These are phyloP conservation scores for Flaveria bidentis DNA, from an alignment of 129 eudicot species.

Conservation along the genomic window DNA sequence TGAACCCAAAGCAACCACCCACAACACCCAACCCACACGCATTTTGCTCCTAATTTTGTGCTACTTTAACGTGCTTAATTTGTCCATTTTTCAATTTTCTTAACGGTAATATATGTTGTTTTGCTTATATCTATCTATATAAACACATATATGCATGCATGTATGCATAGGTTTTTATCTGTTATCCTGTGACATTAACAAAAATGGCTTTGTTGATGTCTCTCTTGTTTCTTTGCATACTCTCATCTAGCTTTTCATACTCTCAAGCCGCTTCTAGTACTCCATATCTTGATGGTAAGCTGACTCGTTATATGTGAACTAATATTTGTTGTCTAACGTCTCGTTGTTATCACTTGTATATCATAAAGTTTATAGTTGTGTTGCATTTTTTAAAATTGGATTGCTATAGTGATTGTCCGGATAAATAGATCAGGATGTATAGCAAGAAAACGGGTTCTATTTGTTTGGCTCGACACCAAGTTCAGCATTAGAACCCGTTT, in stretches of 20 bases:
- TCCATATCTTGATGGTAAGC: conserved; percentile 59
- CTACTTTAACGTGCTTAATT: conserved; percentile 34
- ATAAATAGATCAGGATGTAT: too few relatives aligned
- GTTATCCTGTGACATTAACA: not conserved
- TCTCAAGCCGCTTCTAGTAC: conserved; percentile 26
- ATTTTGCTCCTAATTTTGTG: conserved; percentile 46
- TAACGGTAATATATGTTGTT: conserved; percentile 9
- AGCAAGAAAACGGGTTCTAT: too few relatives aligned
- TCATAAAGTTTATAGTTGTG: not conserved
- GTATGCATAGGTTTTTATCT: not conserved
- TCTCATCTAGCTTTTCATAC: conserved; percentile 32
- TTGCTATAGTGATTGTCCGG: not conserved
- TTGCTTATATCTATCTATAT: conserved; percentile 7
- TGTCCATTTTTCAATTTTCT: conserved; percentile 19
- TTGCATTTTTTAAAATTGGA: not conserved
- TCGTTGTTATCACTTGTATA: not conserved
- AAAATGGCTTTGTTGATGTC: conserved; percentile 44
- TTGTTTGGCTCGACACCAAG: not conserved
- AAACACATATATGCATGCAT: not conserved
- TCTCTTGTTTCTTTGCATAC: conserved; percentile 26
- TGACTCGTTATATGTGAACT: not conserved
- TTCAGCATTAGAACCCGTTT: not conserved
- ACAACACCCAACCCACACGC: conserved; percentile 23
- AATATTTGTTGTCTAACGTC: not conserved
- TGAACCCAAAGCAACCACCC: conserved; percentile 22